A percentile compares a stretch with the other conserved stretches of the same genome.
Conservation (phyloP, 495 filamentous ascomycete species). For the Podospora didyma region DNA sequence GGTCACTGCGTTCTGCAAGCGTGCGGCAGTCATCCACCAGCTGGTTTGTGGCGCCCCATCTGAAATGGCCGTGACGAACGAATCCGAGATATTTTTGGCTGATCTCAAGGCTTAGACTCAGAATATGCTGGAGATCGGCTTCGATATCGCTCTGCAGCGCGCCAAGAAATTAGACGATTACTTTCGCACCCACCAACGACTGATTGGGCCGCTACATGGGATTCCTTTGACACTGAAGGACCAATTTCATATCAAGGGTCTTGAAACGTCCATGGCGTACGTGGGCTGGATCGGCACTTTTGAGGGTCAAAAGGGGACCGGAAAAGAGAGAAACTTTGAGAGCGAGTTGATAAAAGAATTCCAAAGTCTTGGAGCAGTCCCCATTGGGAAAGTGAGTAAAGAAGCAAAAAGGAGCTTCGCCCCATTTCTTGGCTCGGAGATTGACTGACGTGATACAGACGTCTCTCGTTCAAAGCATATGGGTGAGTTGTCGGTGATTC, state of each 20-base stretch:
- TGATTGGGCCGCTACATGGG: slow-evolving; percentile 62
- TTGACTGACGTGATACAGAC: slow-evolving; percentile 4
- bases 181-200: slow-evolving; percentile 40
- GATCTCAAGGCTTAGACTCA: slow-evolving; percentile 7
- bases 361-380: slow-evolving; percentile 44
- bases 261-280: slow-evolving; percentile 39
- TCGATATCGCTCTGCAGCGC: slow-evolving; percentile 53
- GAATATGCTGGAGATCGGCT: slow-evolving; percentile 68
- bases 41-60: slow-evolving; percentile 33
- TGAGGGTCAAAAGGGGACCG: slow-evolving; percentile 53
- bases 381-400: slow-evolving; percentile 55
- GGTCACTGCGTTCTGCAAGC: slow-evolving; percentile 37
- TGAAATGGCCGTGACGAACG: too few species aligned
- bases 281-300: slow-evolving; percentile 36
- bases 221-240: slow-evolving; percentile 66
- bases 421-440: background rate
- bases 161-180: slow-evolving; percentile 55
- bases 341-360: slow-evolving; percentile 41
- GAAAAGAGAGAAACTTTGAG: slow-evolving; percentile 42
- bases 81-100: background rate
- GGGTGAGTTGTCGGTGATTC: background rate
- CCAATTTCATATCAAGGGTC: slow-evolving; percentile 57
- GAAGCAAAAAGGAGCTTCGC: too few species aligned
- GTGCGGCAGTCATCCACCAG: slow-evolving; percentile 58
- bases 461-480: slow-evolving; percentile 10